Percentiles rank a stretch among this genome's conserved stretches.
Evolutionary conservation across 2,329 filamentous ascomycete genomes (phyloP).

Genomic region (Plenodomus biglobosus): DNA sequence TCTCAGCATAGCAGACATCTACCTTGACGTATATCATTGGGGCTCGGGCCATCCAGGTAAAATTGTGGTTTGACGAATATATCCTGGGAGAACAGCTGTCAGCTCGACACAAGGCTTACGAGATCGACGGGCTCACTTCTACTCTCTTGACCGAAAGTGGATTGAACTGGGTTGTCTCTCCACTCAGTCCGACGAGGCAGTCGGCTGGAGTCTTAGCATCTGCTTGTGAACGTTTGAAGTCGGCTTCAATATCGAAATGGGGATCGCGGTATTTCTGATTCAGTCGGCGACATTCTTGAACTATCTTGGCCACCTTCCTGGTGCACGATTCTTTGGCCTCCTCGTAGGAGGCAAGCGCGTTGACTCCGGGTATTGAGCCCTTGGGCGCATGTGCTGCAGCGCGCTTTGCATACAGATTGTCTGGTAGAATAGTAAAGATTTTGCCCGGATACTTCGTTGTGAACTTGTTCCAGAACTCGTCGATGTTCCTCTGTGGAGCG

Average conservation of each 20-base stretch:
- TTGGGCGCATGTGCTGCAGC: conserved; percentile 60
- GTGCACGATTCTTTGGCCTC: conserved; percentile 70
- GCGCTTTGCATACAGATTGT: conserved; percentile 65
- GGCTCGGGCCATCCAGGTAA: conserved; percentile 73
- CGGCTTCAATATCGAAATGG: conserved; percentile 82
- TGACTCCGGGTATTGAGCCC: conserved; percentile 60
- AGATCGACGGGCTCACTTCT: conserved; percentile 39
- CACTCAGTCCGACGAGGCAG: conserved; percentile 54
- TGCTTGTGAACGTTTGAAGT: conserved; percentile 59
- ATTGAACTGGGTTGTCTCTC: conserved; percentile 44
- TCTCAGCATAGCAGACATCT: background rate
- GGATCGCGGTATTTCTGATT: conserved; percentile 86
- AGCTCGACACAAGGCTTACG: background rate
- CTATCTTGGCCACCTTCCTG: conserved; percentile 60
- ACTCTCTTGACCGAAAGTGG: conserved; percentile 78
- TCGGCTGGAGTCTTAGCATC: conserved; percentile 44
- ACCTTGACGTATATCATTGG: conserved; percentile 72
- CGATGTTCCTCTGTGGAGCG: conserved; percentile 66
- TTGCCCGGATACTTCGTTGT: conserved; percentile 71
- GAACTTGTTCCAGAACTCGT: conserved; percentile 72
- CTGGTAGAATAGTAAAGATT: conserved; percentile 70
- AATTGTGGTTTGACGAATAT: conserved; percentile 78
- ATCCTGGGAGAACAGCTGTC: conserved; percentile 54
- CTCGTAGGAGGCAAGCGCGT: conserved; percentile 68
- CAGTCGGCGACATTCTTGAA: conserved; percentile 67